Conservation (phyloP, 352 stramenopile species). For the Peronosclerospora sorghi region DNA sequence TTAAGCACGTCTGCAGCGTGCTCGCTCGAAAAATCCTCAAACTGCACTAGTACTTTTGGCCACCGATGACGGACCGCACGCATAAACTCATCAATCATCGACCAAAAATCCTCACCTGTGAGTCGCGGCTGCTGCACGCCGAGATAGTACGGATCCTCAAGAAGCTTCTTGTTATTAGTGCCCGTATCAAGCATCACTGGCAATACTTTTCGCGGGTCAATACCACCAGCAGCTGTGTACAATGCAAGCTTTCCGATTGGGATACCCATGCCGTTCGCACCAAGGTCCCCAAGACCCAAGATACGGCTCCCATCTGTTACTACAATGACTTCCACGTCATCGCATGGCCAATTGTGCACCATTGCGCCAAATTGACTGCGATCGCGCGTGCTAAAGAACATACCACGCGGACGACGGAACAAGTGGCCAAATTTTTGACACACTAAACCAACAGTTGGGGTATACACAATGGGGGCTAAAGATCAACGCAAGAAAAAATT, state of each 20-base stretch:
- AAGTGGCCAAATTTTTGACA: constrained; percentile 87
- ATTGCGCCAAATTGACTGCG: constrained; percentile 80
- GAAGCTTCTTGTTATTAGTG: constrained; percentile 91
- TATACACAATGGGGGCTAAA: constrained; percentile 93
- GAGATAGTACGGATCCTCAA: constrained; percentile 92
- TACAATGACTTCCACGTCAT: constrained; percentile 95
- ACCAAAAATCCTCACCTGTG: constrained; percentile 87
- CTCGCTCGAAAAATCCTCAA: constrained; percentile 93
- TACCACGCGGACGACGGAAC: constrained; percentile 85
- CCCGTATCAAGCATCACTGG: constrained; percentile 94
- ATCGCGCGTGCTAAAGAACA: constrained; percentile 93
- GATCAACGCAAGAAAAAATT: constrained; percentile 1
- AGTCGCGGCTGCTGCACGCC: constrained; percentile 88
- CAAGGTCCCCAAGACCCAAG: constrained; percentile 93
- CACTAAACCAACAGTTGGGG: constrained; percentile 91
- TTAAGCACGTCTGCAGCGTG: constrained; percentile 87
- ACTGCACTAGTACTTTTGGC: constrained; percentile 92
- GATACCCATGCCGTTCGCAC: constrained; percentile 96
- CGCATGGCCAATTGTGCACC: constrained; percentile 94
- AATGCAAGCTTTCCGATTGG: constrained; percentile 94
- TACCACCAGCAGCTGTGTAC: constrained; percentile 91
- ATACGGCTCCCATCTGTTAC: constrained; percentile 96
- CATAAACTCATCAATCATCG: constrained; percentile 93
- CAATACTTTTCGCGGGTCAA: constrained; percentile 89
- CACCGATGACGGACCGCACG: constrained; percentile 75